Evolutionary conservation across 192 early-diverging fungal species (phyloP).

Genomic region (Coemansia sp.): DNA sequence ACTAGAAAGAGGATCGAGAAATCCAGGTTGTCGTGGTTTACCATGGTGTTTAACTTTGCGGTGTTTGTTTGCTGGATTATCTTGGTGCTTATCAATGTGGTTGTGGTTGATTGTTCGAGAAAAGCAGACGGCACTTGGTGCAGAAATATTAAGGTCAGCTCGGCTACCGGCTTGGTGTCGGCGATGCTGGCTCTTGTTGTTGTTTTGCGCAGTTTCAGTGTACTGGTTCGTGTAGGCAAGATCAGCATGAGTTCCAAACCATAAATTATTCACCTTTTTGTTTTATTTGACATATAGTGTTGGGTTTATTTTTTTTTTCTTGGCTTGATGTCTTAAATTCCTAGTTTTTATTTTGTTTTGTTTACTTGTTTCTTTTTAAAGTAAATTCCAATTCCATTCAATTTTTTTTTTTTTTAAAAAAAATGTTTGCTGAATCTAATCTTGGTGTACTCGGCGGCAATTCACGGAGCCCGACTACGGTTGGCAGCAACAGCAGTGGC

Average conservation of each 20-base stretch:
- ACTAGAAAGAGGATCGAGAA: slow-evolving; percentile 29
- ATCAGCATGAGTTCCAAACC: slow-evolving; percentile 17
- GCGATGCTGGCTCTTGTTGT: slow-evolving; percentile 42
- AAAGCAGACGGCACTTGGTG: slow-evolving; percentile 39
- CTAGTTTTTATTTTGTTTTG: neutral
- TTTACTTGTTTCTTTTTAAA: neutral
- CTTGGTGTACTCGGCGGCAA: neutral
- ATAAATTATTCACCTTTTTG: neutral
- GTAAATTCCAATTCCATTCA: neutral
- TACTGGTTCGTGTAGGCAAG: slow-evolving; percentile 32
- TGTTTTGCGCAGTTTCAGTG: slow-evolving; percentile 39
- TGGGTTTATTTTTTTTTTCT: neutral
- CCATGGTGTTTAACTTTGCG: slow-evolving; percentile 30
- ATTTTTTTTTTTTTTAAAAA: neutral
- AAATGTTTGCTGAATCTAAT: slow-evolving; percentile 1
- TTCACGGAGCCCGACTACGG: neutral
- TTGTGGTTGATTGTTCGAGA: slow-evolving; percentile 44
- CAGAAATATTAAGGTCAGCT: slow-evolving; percentile 22
- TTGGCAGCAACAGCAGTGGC: slow-evolving; percentile 7
- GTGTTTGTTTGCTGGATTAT: slow-evolving; percentile 44
- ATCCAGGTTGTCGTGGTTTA: slow-evolving; percentile 33
- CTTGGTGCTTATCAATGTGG: slow-evolving; percentile 40
- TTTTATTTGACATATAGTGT: neutral
- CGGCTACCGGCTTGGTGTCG: slow-evolving; percentile 44
- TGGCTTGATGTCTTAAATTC: neutral